A percentile compares a stretch with the other conserved stretches of the same genome.
These are phyloP conservation scores for Elymus sibiricus DNA, from an alignment of 176 grass and related monocot species.

Conservation along the genomic window DNA sequence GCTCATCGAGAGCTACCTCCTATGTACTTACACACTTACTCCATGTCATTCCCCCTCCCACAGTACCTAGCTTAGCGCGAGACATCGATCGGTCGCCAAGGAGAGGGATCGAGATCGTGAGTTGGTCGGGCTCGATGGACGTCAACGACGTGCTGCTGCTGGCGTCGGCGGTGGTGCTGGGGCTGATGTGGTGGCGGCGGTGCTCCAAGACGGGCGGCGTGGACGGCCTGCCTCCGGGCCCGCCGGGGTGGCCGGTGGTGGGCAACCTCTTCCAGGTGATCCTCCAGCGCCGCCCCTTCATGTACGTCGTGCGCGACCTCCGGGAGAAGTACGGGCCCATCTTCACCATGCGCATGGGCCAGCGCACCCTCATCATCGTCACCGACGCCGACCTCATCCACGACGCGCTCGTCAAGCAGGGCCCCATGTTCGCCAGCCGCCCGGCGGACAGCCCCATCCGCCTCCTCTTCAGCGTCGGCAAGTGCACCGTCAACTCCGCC, in stretches of 20 bases:
- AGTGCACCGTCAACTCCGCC: conserved; percentile 93
- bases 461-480: conserved; percentile 89
- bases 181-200: conserved; percentile 67
- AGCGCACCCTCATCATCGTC: conserved; percentile 78
- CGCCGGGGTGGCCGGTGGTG: conserved; percentile 88
- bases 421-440: conserved; percentile 80
- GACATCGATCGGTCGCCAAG: background rate
- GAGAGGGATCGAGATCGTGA: background rate
- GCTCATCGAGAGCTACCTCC: background rate
- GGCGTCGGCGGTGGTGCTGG: conserved; percentile 36
- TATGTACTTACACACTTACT: background rate
- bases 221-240: conserved; percentile 68
- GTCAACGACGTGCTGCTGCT: conserved; percentile 57
- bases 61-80: background rate
- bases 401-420: conserved; percentile 84
- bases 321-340: conserved; percentile 76
- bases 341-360: conserved; percentile 99
- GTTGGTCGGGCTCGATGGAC: conserved; percentile 30
- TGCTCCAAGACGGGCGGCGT: conserved; percentile 51
- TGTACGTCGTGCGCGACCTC: conserved; percentile 92
- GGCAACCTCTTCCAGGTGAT: conserved; percentile 96
- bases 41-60: background rate
- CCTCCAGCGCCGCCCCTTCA: conserved; percentile 85
- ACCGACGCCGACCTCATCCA: conserved; percentile 85
- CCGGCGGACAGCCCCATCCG: conserved; percentile 77